phyloP scores from a whole-genome alignment of 805 yeast species.

The Candida maesae region DNA sequence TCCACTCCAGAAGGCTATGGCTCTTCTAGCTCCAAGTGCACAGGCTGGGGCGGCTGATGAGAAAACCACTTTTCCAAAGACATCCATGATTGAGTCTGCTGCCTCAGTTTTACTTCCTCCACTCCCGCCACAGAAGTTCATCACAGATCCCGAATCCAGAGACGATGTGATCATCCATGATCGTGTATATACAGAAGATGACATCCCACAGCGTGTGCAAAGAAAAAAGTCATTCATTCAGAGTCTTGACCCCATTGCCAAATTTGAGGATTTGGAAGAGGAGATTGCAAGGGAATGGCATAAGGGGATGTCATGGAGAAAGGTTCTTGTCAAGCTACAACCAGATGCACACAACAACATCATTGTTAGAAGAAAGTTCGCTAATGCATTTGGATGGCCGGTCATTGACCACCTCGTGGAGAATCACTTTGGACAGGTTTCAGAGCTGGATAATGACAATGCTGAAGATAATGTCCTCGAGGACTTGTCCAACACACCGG shows the following conservation, averaged over 20 bases:
- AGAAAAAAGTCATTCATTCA: constrained; percentile 26
- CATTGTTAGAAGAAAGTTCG: constrained; percentile 63
- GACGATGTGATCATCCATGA: constrained; percentile 64
- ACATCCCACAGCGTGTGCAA: constrained; percentile 36
- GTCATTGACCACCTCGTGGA: constrained; percentile 66
- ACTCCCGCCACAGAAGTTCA: constrained; percentile 55
- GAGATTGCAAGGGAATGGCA: constrained; percentile 69
- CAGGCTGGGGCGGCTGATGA: constrained; percentile 10
- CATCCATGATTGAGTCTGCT: constrained; percentile 69
- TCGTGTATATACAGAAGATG: constrained; percentile 50
- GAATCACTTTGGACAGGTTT: constrained; percentile 47
- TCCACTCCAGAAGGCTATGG: constrained; percentile 44
- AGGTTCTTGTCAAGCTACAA: constrained; percentile 58
- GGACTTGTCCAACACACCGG: background rate
- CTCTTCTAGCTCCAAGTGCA: constrained; percentile 37
- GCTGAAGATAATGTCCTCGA: too few species aligned
- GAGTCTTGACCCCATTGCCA: constrained; percentile 31
- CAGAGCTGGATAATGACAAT: background rate
- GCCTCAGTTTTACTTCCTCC: constrained; percentile 67
- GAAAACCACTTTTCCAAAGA: constrained; percentile 46
- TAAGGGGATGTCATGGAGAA: constrained; percentile 65
- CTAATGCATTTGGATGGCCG: constrained; percentile 85
- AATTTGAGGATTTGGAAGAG: constrained; percentile 53
- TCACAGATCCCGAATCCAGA: constrained; percentile 61
- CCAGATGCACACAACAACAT: constrained; percentile 81